These are phyloP conservation scores for Plectosphaerella plurivora DNA, from an alignment of 2,329 filamentous ascomycete species.

Conservation along the genomic window DNA sequence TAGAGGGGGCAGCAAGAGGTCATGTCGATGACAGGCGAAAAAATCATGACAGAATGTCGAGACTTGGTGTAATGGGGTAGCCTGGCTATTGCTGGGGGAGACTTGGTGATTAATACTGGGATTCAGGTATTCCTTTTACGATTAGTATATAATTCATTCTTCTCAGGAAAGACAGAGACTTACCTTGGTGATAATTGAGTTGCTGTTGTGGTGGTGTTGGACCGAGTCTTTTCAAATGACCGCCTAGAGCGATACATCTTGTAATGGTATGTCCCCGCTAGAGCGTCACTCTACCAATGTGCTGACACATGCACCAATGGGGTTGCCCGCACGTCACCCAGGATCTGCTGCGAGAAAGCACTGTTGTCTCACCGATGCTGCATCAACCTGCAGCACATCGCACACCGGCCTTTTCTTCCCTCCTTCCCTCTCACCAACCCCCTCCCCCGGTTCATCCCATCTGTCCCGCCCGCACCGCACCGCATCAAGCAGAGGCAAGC, in stretches of 20 bases:
- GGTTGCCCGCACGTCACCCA: too few species aligned
- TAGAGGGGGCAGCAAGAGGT: too few species aligned
- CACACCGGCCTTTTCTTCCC: neutral
- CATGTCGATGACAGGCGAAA: too few species aligned
- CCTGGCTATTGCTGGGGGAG: neutral
- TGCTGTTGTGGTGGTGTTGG: too few species aligned
- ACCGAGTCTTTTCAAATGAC: too few species aligned
- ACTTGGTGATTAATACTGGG: neutral
- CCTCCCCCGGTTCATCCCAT: neutral
- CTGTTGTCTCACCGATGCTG: neutral
- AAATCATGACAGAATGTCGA: too few species aligned
- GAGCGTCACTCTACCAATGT: neutral
- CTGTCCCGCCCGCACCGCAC: too few species aligned
- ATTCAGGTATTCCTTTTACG: neutral
- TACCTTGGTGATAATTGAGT: too few species aligned
- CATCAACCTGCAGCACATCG: neutral
- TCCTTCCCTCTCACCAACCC: neutral
- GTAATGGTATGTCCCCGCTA: too few species aligned
- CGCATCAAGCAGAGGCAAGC: neutral
- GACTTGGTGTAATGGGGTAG: neutral
- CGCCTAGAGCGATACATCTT: neutral
- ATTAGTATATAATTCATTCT: too few species aligned
- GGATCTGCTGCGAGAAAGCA: too few species aligned
- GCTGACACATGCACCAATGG: neutral
- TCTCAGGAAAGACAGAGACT: too few species aligned